Evolutionary conservation across 31 red algal genomes (phyloP), one percentile per base, ranked within the genome.

Genomic region (Endocladia muricata): DNA sequence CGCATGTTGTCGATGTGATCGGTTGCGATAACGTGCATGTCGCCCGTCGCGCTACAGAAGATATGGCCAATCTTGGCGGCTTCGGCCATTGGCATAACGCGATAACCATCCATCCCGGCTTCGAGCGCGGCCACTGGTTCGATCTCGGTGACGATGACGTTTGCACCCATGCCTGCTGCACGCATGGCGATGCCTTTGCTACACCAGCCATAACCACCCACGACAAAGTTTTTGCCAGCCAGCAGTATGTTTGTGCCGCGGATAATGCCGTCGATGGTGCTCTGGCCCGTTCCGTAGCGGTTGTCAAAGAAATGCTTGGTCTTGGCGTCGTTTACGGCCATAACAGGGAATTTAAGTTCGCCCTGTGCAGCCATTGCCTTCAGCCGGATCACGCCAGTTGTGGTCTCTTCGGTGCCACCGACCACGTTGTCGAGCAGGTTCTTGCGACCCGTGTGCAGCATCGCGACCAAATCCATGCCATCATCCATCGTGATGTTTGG

Each of bases 241-340:
- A 99, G 69, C 96, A 99, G 95, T 0, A 99, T 88, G 69, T 99
- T 93, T 25, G 96, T 99, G 17, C 92, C 96, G 31, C 96, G 79
- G 84, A 88, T 94, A 59, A 99, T 93, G 35, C 92, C 92, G 58
- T 99, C 96, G 0, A 81, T 73, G 25, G 96, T 77, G 8, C 92
- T 96, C 63, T 99, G 88, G 49, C 92, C 82, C 68, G 92, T 96
- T 26, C 96, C 96, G 61, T 99, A 99, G 9, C 93, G 72, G 68
- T 99, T 99, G 56, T 99, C 96, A 77, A 99, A 99, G 67, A 96
- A 96, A 79, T 77, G 83, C 83, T 99, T 99, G 43, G 96, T 99
- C 2, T 96, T 93, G 47, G 74, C 93, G 62, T 99, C 96, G 56
- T 99, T 99, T 19, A 99, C 96, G 59, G 95, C 96, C 55, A 99